These are phyloP conservation scores for Pinus albicaulis DNA, from an alignment of 75 land plant genomes.

Conservation along the genomic window DNA sequence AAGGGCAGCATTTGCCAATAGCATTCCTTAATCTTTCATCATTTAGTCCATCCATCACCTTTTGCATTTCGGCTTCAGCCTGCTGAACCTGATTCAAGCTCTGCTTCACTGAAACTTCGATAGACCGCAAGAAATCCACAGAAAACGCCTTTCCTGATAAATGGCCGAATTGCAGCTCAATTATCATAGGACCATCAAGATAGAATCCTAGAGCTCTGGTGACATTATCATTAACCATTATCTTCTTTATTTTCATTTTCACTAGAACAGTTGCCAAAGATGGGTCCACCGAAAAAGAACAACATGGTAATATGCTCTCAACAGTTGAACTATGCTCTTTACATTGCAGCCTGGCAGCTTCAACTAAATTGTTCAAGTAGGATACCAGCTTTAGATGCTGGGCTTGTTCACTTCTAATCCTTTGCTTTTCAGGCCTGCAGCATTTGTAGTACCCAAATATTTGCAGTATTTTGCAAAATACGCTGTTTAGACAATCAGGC, in stretches of 20 bases:
- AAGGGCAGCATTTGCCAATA: too few relatives aligned
- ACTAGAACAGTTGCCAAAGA: neutral
- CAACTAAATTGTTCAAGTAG: neutral
- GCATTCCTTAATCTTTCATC: neutral
- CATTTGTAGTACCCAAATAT: neutral
- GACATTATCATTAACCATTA: neutral
- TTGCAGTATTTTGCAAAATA: slow-evolving; percentile 13
- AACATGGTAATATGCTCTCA: neutral
- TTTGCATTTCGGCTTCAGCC: neutral
- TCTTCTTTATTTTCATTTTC: neutral
- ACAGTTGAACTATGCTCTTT: neutral
- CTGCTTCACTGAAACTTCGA: neutral
- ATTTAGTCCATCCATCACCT: neutral
- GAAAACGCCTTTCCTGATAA: neutral
- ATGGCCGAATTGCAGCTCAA: neutral
- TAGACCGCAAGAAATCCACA: neutral
- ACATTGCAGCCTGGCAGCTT: neutral
- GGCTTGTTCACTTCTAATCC: too few relatives aligned
- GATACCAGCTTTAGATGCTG: neutral
- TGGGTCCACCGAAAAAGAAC: neutral
- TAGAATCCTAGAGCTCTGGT: slow-evolving; percentile 1
- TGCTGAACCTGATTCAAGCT: neutral
- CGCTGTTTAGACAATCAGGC: slow-evolving; percentile 11
- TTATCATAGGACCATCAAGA: neutral
- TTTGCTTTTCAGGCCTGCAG: neutral